phyloP scores from a whole-genome alignment of 306 rosid species.

The Fragaria vesca region DNA sequence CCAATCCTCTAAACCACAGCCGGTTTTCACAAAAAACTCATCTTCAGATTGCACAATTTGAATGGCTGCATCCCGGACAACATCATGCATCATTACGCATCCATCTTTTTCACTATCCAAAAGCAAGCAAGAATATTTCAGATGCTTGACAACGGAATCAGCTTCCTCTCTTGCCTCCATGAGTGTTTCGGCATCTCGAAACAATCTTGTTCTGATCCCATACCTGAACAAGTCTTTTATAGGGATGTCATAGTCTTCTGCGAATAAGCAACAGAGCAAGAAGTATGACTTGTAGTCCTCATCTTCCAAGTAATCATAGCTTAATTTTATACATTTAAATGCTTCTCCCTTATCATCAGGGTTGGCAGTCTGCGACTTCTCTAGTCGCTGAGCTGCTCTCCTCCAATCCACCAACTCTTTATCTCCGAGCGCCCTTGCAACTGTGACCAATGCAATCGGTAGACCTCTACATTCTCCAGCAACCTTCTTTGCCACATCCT shows the following conservation, averaged over 20 bases:
- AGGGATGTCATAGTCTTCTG: neutral
- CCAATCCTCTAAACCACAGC: neutral
- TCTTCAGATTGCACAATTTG: neutral
- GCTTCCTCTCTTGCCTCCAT: neutral
- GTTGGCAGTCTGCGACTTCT: neutral
- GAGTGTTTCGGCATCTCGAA: neutral
- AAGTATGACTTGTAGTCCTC: neutral
- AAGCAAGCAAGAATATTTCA: slow-evolving; percentile 1
- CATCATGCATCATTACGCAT: neutral
- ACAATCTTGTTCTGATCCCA: neutral
- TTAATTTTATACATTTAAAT: neutral
- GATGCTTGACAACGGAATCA: neutral
- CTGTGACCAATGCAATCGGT: neutral
- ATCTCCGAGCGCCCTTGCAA: neutral
- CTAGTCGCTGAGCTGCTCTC: neutral
- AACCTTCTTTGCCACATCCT: neutral
- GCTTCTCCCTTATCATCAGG: neutral
- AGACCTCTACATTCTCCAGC: neutral
- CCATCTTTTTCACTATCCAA: neutral
- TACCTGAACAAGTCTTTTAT: neutral
- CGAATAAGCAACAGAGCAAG: neutral
- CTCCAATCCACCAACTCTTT: neutral
- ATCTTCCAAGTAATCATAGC: neutral
- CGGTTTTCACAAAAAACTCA: neutral
- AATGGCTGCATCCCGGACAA: neutral